phyloP scores from a whole-genome alignment of 2,329 filamentous ascomycete species.

The Emergomyces pasteurianus region DNA sequence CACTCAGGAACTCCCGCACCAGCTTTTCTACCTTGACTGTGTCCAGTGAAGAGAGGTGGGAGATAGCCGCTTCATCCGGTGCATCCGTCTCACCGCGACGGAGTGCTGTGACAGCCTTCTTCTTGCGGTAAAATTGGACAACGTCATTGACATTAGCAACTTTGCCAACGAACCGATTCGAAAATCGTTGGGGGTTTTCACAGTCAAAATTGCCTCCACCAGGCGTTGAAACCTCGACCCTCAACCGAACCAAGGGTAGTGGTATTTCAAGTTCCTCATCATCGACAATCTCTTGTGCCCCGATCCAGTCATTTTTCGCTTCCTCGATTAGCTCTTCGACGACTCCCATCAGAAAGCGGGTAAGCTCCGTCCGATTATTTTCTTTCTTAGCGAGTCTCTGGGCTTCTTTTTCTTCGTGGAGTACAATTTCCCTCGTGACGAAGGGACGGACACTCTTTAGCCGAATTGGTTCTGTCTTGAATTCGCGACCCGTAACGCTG shows the following conservation, averaged over 20 bases:
- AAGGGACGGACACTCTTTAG: slow-evolving; percentile 87
- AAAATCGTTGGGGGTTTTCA: slow-evolving; percentile 93
- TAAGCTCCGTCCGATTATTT: slow-evolving; percentile 73
- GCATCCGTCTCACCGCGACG: slow-evolving; percentile 37
- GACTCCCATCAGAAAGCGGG: slow-evolving; percentile 59
- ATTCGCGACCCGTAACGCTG: slow-evolving; percentile 70
- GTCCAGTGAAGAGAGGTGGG: slow-evolving; percentile 51
- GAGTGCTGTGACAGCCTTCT: slow-evolving; percentile 41
- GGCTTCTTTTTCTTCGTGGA: slow-evolving; percentile 65
- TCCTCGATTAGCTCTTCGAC: slow-evolving; percentile 81
- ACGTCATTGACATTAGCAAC: slow-evolving; percentile 94
- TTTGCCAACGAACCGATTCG: slow-evolving; percentile 76
- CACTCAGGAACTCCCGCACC: slow-evolving; percentile 74
- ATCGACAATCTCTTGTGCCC: slow-evolving; percentile 54
- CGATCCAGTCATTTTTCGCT: slow-evolving; percentile 68
- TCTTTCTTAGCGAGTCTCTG: slow-evolving; percentile 66
- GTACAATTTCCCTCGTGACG: slow-evolving; percentile 67
- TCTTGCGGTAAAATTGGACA: slow-evolving; percentile 84
- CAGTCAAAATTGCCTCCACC: slow-evolving; percentile 78
- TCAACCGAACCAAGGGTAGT: slow-evolving; percentile 73
- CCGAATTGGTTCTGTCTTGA: slow-evolving; percentile 66
- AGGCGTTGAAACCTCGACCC: slow-evolving; percentile 78
- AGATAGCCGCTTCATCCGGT: slow-evolving; percentile 47
- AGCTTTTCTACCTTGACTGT: slow-evolving; percentile 78
- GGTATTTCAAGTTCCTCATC: slow-evolving; percentile 52